phyloP scores from a whole-genome alignment of 2,329 filamentous ascomycete genomes.

The Sporothrix luriei region DNA sequence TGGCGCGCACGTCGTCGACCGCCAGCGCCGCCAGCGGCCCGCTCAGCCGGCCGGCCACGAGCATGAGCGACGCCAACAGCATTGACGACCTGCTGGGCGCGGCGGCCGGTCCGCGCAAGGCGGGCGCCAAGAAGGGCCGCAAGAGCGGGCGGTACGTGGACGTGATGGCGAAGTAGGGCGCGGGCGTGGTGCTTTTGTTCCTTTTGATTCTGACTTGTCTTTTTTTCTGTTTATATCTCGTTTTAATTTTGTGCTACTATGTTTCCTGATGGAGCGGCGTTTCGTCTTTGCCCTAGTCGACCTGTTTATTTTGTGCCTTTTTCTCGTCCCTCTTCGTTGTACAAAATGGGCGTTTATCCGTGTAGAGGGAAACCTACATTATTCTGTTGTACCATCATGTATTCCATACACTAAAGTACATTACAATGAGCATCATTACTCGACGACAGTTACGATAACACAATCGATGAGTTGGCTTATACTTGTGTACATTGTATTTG shows the following conservation, averaged over 20 bases:
- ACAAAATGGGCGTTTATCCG: slow-evolving; percentile 21
- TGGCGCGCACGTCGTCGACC: slow-evolving; percentile 51
- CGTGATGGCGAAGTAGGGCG: slow-evolving; percentile 75
- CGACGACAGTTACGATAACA: neutral
- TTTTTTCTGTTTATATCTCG: slow-evolving; percentile 1
- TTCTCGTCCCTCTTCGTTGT: neutral
- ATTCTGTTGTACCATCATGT: slow-evolving; percentile 18
- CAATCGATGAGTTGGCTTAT: neutral
- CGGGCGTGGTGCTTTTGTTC: neutral
- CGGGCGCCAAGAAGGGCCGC: slow-evolving; percentile 67
- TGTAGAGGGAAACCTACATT: slow-evolving; percentile 10
- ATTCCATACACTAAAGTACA: slow-evolving; percentile 1
- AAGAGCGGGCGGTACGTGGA: slow-evolving; percentile 91
- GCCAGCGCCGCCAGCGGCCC: slow-evolving; percentile 53
- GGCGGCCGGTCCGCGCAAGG: slow-evolving; percentile 67
- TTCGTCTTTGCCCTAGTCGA: neutral
- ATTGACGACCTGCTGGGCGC: slow-evolving; percentile 90
- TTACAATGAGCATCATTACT: neutral
- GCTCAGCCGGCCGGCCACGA: slow-evolving; percentile 71
- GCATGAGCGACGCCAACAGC: slow-evolving; percentile 87
- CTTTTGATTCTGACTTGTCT: neutral
- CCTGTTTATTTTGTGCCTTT: neutral
- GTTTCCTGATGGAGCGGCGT: neutral
- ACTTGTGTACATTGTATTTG: slow-evolving; percentile 21
- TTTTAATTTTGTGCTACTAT: neutral